Percentiles rank a stretch among this genome's conserved stretches.
phyloP scores from a whole-genome alignment of 768 basidiomycete genomes.

The Podaxis sp. region DNA sequence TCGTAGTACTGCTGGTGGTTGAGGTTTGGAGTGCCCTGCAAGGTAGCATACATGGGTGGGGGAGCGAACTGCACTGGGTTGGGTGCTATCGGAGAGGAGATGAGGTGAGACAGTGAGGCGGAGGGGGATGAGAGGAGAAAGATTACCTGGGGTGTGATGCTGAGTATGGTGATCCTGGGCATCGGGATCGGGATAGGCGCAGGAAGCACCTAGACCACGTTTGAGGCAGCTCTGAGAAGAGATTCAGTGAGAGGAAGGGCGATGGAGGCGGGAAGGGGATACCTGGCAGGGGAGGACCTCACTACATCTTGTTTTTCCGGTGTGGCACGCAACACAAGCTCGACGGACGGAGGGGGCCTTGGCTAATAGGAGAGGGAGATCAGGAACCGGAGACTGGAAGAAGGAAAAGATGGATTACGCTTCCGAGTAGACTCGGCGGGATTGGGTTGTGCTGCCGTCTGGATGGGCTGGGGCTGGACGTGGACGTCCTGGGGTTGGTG shows the following conservation, averaged over 20 bases:
- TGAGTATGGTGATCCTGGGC: slow-evolving; percentile 26
- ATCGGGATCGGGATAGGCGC: slow-evolving; percentile 81
- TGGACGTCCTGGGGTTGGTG: slow-evolving; percentile 23
- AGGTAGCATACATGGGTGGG: slow-evolving; percentile 50
- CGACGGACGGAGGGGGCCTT: slow-evolving; percentile 82
- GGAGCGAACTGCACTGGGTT: slow-evolving; percentile 42
- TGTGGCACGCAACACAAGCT: slow-evolving; percentile 79
- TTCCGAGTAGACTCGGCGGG: slow-evolving; percentile 53
- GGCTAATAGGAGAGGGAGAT: slow-evolving; percentile 38
- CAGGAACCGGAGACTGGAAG: slow-evolving; percentile 19
- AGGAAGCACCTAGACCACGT: slow-evolving; percentile 67
- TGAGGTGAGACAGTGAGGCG: slow-evolving; percentile 15
- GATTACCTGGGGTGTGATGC: slow-evolving; percentile 39
- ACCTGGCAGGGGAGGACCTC: slow-evolving; percentile 84
- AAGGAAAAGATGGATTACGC: slow-evolving; percentile 42
- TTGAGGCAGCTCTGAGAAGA: slow-evolving; percentile 71
- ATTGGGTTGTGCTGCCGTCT: slow-evolving; percentile 24
- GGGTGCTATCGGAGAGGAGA: slow-evolving; percentile 21
- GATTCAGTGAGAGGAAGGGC: background rate
- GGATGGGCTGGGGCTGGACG: slow-evolving; percentile 27
- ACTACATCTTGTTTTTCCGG: slow-evolving; percentile 82
- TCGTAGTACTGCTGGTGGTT: slow-evolving; percentile 76
- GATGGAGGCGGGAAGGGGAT: slow-evolving; percentile 10
- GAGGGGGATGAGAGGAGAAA: background rate
- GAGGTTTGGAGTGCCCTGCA: slow-evolving; percentile 46